These are phyloP conservation scores for Protomyces macrosporus DNA, from an alignment of 1,139 yeast species.

Conservation along the genomic window DNA sequence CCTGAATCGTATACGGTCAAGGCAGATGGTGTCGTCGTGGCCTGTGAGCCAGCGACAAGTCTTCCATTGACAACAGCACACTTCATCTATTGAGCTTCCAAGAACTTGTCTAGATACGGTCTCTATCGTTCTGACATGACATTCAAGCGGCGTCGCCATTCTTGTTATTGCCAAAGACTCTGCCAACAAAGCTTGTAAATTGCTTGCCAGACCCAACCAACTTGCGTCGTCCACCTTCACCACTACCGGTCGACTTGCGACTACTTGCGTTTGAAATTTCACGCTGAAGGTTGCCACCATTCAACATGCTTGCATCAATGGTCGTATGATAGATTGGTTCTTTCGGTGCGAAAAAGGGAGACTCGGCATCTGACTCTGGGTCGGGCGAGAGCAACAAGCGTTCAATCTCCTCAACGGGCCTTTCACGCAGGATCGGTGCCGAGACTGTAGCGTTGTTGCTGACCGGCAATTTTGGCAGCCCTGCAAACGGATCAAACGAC, in stretches of 20 bases:
- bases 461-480: not conserved
- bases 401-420: not conserved
- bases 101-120: not conserved
- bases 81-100: slow-evolving; percentile 12
- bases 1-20: slow-evolving; percentile 28
- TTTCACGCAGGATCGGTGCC: not conserved
- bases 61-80: slow-evolving; percentile 26
- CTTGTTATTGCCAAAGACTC: slow-evolving; percentile 10
- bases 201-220: slow-evolving; percentile 3
- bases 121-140: not conserved
- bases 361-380: not conserved
- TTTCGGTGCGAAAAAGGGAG: not conserved
- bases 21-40: slow-evolving; percentile 22
- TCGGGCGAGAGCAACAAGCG: not conserved
- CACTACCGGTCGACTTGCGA: slow-evolving; percentile 9
- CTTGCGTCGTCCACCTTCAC: slow-evolving; percentile 3
- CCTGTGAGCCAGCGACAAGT: slow-evolving; percentile 24
- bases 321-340: slow-evolving; percentile 7
- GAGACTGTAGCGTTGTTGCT: not conserved
- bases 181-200: slow-evolving; percentile 18
- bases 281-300: not conserved
- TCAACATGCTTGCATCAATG: slow-evolving; percentile 2
- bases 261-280: not conserved
- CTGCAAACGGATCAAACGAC: not conserved
- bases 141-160: not conserved